Evolutionary conservation across 805 yeast genomes (phyloP), one percentile per base, ranked within the genome.

Genomic region (Candida koratica): DNA sequence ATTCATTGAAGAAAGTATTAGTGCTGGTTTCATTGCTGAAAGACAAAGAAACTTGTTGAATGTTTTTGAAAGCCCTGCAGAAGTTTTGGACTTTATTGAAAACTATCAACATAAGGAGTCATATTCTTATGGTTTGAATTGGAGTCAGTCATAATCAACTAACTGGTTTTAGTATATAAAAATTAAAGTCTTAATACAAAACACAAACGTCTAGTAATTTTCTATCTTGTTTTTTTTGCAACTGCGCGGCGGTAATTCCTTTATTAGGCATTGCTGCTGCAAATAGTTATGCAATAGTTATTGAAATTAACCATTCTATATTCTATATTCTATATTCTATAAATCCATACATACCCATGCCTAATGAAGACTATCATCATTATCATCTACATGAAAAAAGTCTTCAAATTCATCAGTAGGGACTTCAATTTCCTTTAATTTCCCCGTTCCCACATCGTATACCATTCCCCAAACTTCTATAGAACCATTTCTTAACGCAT

Each of bases 381-480:
- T 61, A 43, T 63, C 69, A 32, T 55, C 56, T 24, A 64, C 60
- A 41, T 62, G 69, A 43, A 63, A 67, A 39, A 67, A 58, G 44
- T 67, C 71, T 39, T 61, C 66, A 38, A 60, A 62, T 47, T 66
- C 71, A 48, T 67, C 73, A 34, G 51, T 53, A 23, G 72, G 69
- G 16, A 62, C 52, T 35, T 61, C 64, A 11, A 62, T 56, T 42
- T 61, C 65, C 10, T 46, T 48, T 25, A 87, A 64, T 19, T 70
- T 67, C 16, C 96, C 97, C 11, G 84, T 73, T 23, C 73, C 79
- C 16, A 87, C 95, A 53, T 88, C 87, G 63, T 87, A 89, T 34
- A 89, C 73, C 51, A 88, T 59, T 0, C 96, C 96, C 71, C 84
- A 79, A 28, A 89, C 80, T 54, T 84, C 82, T 24, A 89, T 69